These are phyloP conservation scores for Diaporthe capsici DNA, from an alignment of 2,329 filamentous ascomycete species.

Conservation along the genomic window DNA sequence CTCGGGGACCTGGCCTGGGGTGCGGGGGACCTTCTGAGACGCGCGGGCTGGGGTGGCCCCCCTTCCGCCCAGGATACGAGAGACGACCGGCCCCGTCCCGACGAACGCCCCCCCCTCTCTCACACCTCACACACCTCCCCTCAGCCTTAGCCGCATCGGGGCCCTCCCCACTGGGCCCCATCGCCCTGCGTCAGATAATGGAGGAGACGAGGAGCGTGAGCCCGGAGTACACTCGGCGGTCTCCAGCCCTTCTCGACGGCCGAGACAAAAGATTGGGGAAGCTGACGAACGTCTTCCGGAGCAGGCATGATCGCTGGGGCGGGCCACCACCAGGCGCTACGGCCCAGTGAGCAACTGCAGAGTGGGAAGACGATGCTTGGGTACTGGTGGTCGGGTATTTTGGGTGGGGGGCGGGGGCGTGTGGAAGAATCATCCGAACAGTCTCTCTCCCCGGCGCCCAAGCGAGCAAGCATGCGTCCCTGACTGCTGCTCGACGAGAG, in stretches of 20 bases:
- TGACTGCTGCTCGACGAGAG: not conserved
- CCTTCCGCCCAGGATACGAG: constrained; percentile 23
- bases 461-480: not conserved
- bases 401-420: not conserved
- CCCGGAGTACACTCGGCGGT: not conserved
- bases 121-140: constrained; percentile 1
- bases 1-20: constrained; percentile 31
- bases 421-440: not conserved
- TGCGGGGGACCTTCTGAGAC: constrained; percentile 32
- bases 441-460: not conserved
- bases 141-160: constrained; percentile 39
- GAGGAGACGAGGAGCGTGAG: not conserved
- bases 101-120: not conserved
- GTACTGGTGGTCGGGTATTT: not conserved
- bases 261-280: constrained; percentile 16
- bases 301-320: constrained; percentile 23
- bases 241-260: not conserved
- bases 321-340: not conserved
- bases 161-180: constrained; percentile 27
- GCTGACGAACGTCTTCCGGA: constrained; percentile 27
- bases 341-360: not conserved
- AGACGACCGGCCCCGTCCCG: not conserved
- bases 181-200: constrained; percentile 14
- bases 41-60: constrained; percentile 9
- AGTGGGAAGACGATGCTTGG: not conserved